A percentile compares a stretch with the other conserved stretches of the same genome.
These are phyloP conservation scores for Amesomyces nigricolor DNA, from an alignment of 2,329 filamentous ascomycete genomes.

Conservation along the genomic window DNA sequence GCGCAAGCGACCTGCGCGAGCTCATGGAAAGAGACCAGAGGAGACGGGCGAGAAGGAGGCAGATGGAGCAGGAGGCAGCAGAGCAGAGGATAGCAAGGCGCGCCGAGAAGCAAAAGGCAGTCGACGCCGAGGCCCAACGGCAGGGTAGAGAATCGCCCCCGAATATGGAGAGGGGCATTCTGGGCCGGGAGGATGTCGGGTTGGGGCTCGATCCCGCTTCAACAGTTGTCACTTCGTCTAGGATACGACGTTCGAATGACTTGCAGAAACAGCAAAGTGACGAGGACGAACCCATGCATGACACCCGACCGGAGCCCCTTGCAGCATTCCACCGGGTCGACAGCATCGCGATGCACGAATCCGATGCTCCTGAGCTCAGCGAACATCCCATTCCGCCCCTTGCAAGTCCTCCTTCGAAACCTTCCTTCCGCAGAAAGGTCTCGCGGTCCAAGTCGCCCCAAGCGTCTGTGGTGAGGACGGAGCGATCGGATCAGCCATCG, in stretches of 20 bases:
- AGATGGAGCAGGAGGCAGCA: conserved; percentile 60
- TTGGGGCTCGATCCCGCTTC: conserved; percentile 54
- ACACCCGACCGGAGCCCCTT: conserved; percentile 29
- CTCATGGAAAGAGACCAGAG: conserved; percentile 85
- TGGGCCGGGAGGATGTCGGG: conserved; percentile 53
- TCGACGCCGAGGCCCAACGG: conserved; percentile 46
- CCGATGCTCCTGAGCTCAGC: conserved; percentile 19
- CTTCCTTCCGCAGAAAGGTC: conserved; percentile 40
- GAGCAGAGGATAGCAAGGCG: conserved; percentile 59
- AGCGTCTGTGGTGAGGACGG: conserved; percentile 39
- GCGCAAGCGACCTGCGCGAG: conserved; percentile 76
- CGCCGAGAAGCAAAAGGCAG: conserved; percentile 54
- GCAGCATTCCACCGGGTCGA: conserved; percentile 45
- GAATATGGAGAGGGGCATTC: conserved; percentile 55
- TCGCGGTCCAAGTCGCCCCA: conserved; percentile 47
- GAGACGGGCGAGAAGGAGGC: conserved; percentile 67
- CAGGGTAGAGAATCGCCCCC: conserved; percentile 49
- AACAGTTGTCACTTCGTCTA: conserved; percentile 51
- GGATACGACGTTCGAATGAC: conserved; percentile 41
- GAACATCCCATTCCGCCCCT: conserved; percentile 24
- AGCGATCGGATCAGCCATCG: conserved; percentile 46
- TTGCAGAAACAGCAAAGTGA: conserved; percentile 33
- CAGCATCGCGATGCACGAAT: conserved; percentile 37
- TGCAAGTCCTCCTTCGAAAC: conserved; percentile 33
- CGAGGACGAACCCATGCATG: conserved; percentile 17